phyloP scores from a whole-genome alignment of 495 filamentous ascomycete species.

The Terfezia claveryi region DNA sequence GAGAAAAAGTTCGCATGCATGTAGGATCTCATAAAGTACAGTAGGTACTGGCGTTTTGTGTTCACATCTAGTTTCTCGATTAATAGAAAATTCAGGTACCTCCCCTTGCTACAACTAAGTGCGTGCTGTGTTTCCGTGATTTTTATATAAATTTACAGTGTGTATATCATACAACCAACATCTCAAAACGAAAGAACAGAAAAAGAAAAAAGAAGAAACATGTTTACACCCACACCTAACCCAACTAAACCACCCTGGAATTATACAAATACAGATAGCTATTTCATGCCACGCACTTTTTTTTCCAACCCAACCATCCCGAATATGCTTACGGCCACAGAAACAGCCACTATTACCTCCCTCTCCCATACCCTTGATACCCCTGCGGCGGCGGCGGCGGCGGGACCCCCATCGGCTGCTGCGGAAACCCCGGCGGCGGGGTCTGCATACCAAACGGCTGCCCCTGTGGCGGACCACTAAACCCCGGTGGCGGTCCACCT shows the following conservation, averaged over 20 bases:
- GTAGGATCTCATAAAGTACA: not conserved
- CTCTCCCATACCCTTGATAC: slow-evolving; percentile 13
- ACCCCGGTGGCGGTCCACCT: slow-evolving; percentile 6
- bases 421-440: slow-evolving; percentile 8
- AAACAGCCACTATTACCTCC: not conserved
- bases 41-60: not conserved
- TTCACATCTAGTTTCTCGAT: not conserved
- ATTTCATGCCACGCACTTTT: too few relatives aligned
- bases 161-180: too few relatives aligned
- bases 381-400: slow-evolving; percentile 6
- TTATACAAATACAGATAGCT: too few relatives aligned
- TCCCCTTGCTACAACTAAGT: not conserved
- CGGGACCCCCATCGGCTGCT: slow-evolving; percentile 12
- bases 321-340: too few relatives aligned
- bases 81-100: too few relatives aligned
- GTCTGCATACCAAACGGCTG: not conserved
- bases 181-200: too few relatives aligned
- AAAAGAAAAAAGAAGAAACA: too few relatives aligned
- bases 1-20: not conserved
- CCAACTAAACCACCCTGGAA: too few relatives aligned
- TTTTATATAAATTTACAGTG: not conserved
- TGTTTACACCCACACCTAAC: too few relatives aligned
- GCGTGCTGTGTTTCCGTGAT: not conserved
- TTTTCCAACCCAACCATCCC: too few relatives aligned
- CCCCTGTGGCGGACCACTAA: slow-evolving; percentile 6